Percentiles rank a stretch among this genome's conserved stretches.
phyloP scores from a whole-genome alignment of 257 asterid species.

The Verbascum thapsus region DNA sequence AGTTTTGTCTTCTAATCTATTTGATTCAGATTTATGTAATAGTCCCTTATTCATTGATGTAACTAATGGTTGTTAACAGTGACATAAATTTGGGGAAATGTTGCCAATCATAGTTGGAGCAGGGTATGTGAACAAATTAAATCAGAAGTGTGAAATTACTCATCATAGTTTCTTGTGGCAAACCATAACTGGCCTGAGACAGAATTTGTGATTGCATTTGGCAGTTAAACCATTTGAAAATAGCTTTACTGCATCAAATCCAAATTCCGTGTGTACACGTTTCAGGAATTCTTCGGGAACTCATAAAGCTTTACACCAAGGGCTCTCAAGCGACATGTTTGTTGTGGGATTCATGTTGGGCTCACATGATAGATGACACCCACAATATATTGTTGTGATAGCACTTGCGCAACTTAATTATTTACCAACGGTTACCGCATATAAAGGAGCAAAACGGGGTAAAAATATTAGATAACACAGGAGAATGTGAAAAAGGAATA shows the following conservation, averaged over 20 bases:
- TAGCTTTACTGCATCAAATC: not conserved
- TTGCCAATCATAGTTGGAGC: constrained; percentile 24
- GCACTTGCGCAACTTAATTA: not conserved
- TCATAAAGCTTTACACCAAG: too few relatives aligned
- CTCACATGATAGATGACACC: not conserved
- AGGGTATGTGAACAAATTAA: not conserved
- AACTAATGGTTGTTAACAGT: constrained; percentile 1
- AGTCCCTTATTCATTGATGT: constrained; percentile 14
- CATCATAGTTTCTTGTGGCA: too few relatives aligned
- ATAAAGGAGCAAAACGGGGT: not conserved
- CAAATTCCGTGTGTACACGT: not conserved
- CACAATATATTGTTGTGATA: not conserved
- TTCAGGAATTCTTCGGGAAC: not conserved
- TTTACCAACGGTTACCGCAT: too few relatives aligned
- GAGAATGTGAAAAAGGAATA: not conserved
- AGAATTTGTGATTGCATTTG: not conserved
- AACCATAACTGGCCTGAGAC: too few relatives aligned
- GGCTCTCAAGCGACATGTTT: too few relatives aligned
- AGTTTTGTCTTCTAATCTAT: not conserved
- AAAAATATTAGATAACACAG: not conserved
- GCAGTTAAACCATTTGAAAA: not conserved
- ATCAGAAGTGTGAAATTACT: too few relatives aligned
- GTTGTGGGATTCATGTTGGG: too few relatives aligned
- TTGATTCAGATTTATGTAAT: too few relatives aligned
- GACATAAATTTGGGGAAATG: not conserved